These are phyloP conservation scores for Leccinum subtestaceum DNA, from an alignment of 768 basidiomycete species.

Conservation along the genomic window DNA sequence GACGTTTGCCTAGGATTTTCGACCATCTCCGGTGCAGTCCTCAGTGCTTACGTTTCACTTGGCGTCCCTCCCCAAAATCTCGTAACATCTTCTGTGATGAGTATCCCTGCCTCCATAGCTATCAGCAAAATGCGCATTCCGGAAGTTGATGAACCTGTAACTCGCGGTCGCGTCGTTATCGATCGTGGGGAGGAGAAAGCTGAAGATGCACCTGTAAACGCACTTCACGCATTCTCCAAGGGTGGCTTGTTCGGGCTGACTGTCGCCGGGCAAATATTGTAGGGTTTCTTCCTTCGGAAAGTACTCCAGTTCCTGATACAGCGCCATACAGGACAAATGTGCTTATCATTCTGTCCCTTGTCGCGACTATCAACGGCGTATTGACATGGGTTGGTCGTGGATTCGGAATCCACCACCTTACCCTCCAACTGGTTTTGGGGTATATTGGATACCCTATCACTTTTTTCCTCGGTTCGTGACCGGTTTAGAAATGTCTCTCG, in stretches of 20 bases:
- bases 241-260: conserved; percentile 83
- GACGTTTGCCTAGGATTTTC: conserved; percentile 55
- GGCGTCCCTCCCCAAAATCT: conserved; percentile 80
- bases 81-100: conserved; percentile 90
- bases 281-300: conserved; percentile 23
- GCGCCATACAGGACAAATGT: conserved; percentile 62
- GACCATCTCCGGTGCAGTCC: conserved; percentile 88
- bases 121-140: conserved; percentile 88
- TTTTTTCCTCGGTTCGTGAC: conserved; percentile 57
- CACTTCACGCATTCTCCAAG: conserved; percentile 83
- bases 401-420: conserved; percentile 79
- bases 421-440: conserved; percentile 79
- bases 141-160: conserved; percentile 82
- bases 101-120: conserved; percentile 90
- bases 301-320: conserved; percentile 8
- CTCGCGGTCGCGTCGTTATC: conserved; percentile 75
- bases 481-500: not conserved
- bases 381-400: conserved; percentile 88
- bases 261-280: conserved; percentile 87
- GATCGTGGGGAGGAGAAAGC: conserved; percentile 67
- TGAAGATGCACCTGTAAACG: conserved; percentile 64
- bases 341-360: conserved; percentile 78
- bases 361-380: conserved; percentile 78
- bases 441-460: conserved; percentile 88
- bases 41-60: conserved; percentile 76